These are phyloP conservation scores for Alternaria gansuensis DNA, from an alignment of 2,329 filamentous ascomycete species.

Conservation along the genomic window DNA sequence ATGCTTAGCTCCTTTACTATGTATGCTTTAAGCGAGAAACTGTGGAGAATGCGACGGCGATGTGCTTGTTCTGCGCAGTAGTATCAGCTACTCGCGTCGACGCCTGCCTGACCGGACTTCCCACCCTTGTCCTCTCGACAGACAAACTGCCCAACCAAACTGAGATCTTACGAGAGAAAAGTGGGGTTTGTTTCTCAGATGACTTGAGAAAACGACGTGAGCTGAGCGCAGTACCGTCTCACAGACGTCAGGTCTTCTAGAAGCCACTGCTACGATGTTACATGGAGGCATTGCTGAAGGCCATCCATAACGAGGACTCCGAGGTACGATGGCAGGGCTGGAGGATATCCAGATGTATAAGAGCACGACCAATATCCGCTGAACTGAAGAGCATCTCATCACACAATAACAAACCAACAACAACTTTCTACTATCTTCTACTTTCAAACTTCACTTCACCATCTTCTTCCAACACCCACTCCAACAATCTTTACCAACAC, in stretches of 20 bases:
- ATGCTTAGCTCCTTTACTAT: background rate
- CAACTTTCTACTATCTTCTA: constrained; percentile 9
- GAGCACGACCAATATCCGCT: background rate
- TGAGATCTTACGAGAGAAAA: constrained; percentile 9
- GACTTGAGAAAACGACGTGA: background rate
- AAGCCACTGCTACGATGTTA: background rate
- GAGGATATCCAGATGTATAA: constrained; percentile 10
- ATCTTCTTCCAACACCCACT: background rate
- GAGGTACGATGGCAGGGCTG: background rate
- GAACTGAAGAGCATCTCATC: background rate
- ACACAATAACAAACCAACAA: constrained; percentile 14
- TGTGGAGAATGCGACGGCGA: background rate
- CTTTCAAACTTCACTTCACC: background rate
- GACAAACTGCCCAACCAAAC: constrained; percentile 10
- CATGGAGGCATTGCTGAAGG: constrained; percentile 11
- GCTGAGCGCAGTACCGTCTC: constrained; percentile 3
- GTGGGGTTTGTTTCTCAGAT: background rate
- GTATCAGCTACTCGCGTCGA: constrained; percentile 1
- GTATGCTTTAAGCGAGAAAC: background rate
- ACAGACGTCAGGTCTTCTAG: background rate
- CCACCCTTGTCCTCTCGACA: background rate
- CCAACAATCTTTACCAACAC: constrained; percentile 2
- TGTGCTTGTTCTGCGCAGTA: background rate
- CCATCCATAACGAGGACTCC: background rate
- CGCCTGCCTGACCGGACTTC: constrained; percentile 1